Conservation (phyloP, 345 rosid species). For the Turritis glabra region DNA sequence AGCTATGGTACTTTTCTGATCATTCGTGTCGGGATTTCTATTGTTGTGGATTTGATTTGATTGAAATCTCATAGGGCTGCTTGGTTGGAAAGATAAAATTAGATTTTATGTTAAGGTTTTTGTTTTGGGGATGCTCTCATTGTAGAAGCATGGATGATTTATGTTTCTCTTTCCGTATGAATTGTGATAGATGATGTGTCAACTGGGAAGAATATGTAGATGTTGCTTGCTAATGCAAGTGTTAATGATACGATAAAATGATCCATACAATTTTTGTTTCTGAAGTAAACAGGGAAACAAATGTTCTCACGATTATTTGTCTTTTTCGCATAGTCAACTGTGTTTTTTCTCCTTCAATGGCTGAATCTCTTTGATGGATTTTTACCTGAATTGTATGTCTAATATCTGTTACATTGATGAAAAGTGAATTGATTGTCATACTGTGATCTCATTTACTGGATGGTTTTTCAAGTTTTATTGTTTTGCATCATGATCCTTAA, state of each 20-base stretch:
- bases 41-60: constrained; percentile 11
- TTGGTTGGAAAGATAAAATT: constrained; percentile 17
- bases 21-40: constrained; percentile 25
- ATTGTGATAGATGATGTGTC: neutral
- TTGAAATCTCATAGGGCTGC: neutral
- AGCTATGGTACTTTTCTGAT: constrained; percentile 55
- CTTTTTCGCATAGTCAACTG: neutral
- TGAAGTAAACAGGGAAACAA: neutral
- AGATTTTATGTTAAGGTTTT: neutral
- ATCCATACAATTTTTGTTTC: neutral
- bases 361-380: neutral
- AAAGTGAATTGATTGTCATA: constrained; percentile 1
- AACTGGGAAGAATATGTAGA: constrained; percentile 4
- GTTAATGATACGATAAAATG: neutral
- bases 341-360: neutral
- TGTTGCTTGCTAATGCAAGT: constrained; percentile 1
- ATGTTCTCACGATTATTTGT: neutral
- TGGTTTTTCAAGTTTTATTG: constrained; percentile 2
- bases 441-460: constrained; percentile 8
- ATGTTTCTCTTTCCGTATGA: neutral
- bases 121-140: neutral
- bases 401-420: neutral
- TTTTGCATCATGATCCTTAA: neutral
- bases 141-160: constrained; percentile 57
- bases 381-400: neutral